Conservation (phyloP, 78 protist species). For the slime mould (Dictyostelium discoideum) region dicty_2.7 NC_007091.3:752501-753000, state of each 20-base stretch:
- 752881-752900: background rate
- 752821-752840: background rate
- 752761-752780: conserved; percentile 75
- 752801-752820: background rate
- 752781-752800: conserved; percentile 22
- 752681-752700: conserved; percentile 82
- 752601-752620: conserved; percentile 97
- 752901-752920: background rate
- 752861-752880: background rate
- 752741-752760: conserved; percentile 97
- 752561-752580: conserved; percentile 94
- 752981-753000: conserved; percentile 43
- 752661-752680: conserved; percentile 78
- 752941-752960: background rate
- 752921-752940: background rate
- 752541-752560: conserved; percentile 96
- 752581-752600: conserved; percentile 94
- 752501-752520: conserved; percentile 77
- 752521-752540: conserved; percentile 78
- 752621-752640: conserved; percentile 74
- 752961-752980: background rate
- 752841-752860: background rate
- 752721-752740: conserved; percentile 98
- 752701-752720: conserved; percentile 97
- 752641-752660: conserved; percentile 98